Evolutionary conservation across 139 green algal species (phyloP).

Genomic region (Haematococcus lacustris): DNA sequence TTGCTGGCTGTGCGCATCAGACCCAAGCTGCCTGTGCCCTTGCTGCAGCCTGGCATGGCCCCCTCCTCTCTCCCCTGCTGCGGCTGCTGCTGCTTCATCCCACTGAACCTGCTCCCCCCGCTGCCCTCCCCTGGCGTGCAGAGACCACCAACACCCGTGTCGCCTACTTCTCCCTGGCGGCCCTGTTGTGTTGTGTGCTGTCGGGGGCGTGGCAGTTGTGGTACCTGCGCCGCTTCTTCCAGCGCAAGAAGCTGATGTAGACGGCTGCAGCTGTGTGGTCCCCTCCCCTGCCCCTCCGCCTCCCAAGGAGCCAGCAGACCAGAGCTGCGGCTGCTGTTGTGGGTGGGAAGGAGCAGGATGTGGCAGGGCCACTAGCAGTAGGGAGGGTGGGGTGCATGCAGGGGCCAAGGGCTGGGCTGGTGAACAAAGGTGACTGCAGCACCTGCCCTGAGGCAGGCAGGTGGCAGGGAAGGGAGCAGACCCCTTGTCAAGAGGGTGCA

Average conservation of each 20-base stretch:
- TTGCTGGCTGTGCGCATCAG: not conserved
- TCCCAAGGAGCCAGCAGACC: too few relatives aligned
- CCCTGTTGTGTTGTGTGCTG: slow-evolving; percentile 65
- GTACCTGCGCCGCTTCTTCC: slow-evolving; percentile 72
- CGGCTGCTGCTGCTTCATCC: not conserved
- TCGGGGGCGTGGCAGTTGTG: slow-evolving; percentile 70
- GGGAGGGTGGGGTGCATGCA: too few relatives aligned
- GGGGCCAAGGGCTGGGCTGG: too few relatives aligned
- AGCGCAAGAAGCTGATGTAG: slow-evolving; percentile 53
- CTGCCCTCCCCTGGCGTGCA: slow-evolving; percentile 18
- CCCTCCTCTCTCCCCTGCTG: not conserved
- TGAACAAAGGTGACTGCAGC: too few relatives aligned
- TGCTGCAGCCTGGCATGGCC: not conserved
- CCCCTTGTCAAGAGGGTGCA: too few relatives aligned
- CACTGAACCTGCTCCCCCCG: not conserved
- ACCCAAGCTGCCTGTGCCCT: not conserved
- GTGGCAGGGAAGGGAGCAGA: too few relatives aligned
- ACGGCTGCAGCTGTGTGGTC: too few relatives aligned
- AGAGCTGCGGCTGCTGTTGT: too few relatives aligned
- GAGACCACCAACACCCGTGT: slow-evolving; percentile 84
- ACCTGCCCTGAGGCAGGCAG: too few relatives aligned
- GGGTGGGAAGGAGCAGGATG: too few relatives aligned
- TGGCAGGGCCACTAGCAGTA: too few relatives aligned
- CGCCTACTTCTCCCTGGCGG: slow-evolving; percentile 70
- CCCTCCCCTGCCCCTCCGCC: too few relatives aligned